Evolutionary conservation across 2,329 filamentous ascomycete genomes (phyloP), one percentile per base, ranked within the genome.

Genomic region (Tolypocladium cylindrosporum): DNA sequence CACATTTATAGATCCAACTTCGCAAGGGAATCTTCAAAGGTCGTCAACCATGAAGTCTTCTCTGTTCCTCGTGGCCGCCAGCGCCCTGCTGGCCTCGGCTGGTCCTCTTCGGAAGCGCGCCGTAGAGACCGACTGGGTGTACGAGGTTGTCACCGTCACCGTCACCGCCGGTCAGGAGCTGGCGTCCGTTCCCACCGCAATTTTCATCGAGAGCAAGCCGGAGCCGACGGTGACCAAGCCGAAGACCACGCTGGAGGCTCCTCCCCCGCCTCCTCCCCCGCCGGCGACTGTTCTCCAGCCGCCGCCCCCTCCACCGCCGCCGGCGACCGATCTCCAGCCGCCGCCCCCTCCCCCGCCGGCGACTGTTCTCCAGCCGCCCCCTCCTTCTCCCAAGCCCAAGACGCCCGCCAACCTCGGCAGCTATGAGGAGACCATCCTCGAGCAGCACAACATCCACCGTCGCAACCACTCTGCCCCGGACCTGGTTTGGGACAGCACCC

Each of bases 381-480:
- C 51, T 69, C 70, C 63, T 68, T 65, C 61, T 51, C 60, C 57
- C 39, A 48, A 54, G 34, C 57, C 59, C 42, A 43, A 39, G 55
- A 50, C 40, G 41, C 57, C 63, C 24, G 50, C 54, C n/a, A 54
- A 60, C 43, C n/a, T 48, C 41, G 58, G 58, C 48, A 63, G 71
- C 57, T 74, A 77, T 59, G 41, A 66, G 58, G 70, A 70, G 58
- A 69, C 73, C 16, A 79, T 80, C 55, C 66, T 93, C 55, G 78
- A 86, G 66, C 84, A 90, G 70, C 94, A 97, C 86, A 97, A 97
- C 77, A 67, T 87, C 56, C 90, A 94, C 75, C 92, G 94, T 62
- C 71, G 79, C 68, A 95, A 94, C 77, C 91, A 97, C 81, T 87
- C 87, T 21, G 85, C 84, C 41, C 68, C 74, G 27, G 80, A 76